A percentile compares a stretch with the other conserved stretches of the same genome.
Conservation (phyloP, 345 rosid genomes). For the Lepidium aucheri region DNA sequence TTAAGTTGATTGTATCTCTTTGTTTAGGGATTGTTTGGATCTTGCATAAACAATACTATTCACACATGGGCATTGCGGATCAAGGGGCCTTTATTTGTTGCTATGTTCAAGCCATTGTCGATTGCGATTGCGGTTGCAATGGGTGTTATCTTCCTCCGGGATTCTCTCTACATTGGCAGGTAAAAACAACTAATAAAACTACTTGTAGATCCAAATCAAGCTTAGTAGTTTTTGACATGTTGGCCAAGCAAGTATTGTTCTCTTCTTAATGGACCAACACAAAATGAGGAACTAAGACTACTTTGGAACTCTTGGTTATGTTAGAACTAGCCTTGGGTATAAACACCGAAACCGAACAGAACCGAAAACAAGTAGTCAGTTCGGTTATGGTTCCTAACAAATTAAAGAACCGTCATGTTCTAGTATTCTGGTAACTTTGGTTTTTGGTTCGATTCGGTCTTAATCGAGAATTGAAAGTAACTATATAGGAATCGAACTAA, state of each 20-base stretch:
- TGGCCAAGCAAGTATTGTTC: neutral
- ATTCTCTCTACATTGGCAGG: conserved; percentile 73
- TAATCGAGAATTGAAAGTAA: no score
- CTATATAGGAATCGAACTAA: no score
- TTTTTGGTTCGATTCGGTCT: no score
- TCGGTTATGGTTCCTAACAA: no score
- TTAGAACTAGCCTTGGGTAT: neutral
- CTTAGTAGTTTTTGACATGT: neutral
- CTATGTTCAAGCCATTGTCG: conserved; percentile 68
- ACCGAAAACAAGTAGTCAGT: no score
- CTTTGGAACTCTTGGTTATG: neutral
- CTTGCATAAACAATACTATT: conserved; percentile 43
- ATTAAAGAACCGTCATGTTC: no score
- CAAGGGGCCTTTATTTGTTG: conserved; percentile 70
- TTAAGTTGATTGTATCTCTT: neutral
- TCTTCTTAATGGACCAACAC: neutral
- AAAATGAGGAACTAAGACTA: neutral
- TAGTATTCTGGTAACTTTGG: no score
- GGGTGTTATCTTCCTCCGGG: conserved; percentile 63
- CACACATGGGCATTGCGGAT: conserved; percentile 55
- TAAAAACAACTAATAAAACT: neutral
- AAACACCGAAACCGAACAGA: no score
- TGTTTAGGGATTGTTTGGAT: conserved; percentile 59
- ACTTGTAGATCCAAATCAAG: neutral
- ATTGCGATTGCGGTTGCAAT: conserved; percentile 66